Evolutionary conservation across 192 early-diverging fungal species (phyloP), one percentile per base, ranked within the genome.

Genomic region (Chytriomyces sp.): DNA sequence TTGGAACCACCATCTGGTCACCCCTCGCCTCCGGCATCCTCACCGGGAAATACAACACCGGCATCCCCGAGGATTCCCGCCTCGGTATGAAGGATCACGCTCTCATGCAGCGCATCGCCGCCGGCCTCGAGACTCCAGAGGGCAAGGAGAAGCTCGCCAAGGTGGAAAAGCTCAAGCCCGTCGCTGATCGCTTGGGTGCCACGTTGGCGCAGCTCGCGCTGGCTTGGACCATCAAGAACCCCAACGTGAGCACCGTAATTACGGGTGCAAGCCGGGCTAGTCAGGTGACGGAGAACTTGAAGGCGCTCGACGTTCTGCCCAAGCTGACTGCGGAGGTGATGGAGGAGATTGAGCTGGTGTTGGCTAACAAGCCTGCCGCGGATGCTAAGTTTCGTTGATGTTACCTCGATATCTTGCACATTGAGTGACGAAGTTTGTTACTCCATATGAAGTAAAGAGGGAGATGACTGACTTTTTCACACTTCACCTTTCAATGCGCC

Each of bases 1-100:
- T 93, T 40, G 93, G 93, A 0, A 82, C 88, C 4, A 89, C 89
- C 25, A 90, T 86, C 38, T 94, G 91, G 91, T 93, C 91, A 6
- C 92, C 92, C 19, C 77, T 93, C 6, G 86, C 86, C 8, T 82
- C 81, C 10, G 89, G 91, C 5, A 63, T 86, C 12, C 59, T 84
- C 28, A 83, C 79, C 26, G 92, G 91, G 39, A 94, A 93, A 77
- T 92, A 94, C 77, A 89, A 90, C 66, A 61, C 77, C 31, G 55
- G 30, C 19, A 86, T 94, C 39, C 90, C 90, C 12, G 70, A 78
- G 7, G 90, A 83, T 60, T 82, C 89, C 22, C 83, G 93, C 33
- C 73, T 94, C 10, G 82, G 82, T 4, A 75, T 91, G 38, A 78
- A 84, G 28, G 84, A 85, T 37, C 78, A 87, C 65, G 64, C 82